Evolutionary conservation across 768 basidiomycete genomes (phyloP).

Genomic region (Lactarius akahatsu): DNA sequence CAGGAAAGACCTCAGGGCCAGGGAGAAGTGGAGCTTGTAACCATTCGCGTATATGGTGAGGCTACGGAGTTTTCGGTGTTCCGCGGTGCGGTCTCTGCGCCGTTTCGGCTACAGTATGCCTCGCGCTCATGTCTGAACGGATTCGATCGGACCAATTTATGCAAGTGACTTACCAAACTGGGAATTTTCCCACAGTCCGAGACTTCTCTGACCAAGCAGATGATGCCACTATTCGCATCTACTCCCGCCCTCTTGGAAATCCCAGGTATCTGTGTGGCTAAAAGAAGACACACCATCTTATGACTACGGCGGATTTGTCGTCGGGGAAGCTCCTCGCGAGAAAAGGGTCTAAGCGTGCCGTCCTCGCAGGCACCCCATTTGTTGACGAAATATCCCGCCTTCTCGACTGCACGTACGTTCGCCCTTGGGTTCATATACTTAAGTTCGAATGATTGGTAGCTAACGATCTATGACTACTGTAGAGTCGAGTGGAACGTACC

Average conservation of each 20-base stretch:
- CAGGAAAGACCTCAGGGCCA: too few species aligned
- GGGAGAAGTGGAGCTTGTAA: too few species aligned
- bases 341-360: conserved; percentile 74
- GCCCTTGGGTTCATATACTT: conserved; percentile 40
- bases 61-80: too few species aligned
- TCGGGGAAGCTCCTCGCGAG: conserved; percentile 71
- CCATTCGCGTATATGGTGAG: too few species aligned
- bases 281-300: conserved; percentile 94
- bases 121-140: too few species aligned
- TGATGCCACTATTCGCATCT: conserved; percentile 51
- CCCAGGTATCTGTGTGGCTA: conserved; percentile 78
- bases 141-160: too few species aligned
- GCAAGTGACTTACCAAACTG: too few species aligned
- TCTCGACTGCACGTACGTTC: conserved; percentile 83
- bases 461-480: neutral
- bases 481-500: conserved; percentile 93
- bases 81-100: too few species aligned
- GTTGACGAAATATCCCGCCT: conserved; percentile 90
- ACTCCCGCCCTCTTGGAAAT: conserved; percentile 92
- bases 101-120: too few species aligned
- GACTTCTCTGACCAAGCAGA: neutral
- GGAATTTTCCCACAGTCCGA: neutral
- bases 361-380: conserved; percentile 94
- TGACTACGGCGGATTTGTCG: conserved; percentile 53
- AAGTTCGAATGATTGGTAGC: conserved; percentile 47